A percentile compares a stretch with the other conserved stretches of the same genome.
These are phyloP conservation scores for Rhizopogon rudus DNA, from an alignment of 768 basidiomycete genomes.

Conservation along the genomic window DNA sequence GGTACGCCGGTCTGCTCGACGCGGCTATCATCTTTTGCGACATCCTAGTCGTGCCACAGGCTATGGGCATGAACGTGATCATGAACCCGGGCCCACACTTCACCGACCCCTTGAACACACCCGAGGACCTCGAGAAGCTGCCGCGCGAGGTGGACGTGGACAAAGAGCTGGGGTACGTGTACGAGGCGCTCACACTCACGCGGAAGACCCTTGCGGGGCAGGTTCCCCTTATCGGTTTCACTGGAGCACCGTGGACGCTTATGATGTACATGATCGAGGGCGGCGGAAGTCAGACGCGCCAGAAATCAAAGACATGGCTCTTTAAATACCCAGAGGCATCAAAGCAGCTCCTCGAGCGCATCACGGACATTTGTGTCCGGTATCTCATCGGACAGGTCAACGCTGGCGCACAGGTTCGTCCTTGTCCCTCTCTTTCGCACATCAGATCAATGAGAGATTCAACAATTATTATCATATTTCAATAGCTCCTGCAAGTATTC, in stretches of 20 bases:
- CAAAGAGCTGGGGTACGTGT: conserved; percentile 87
- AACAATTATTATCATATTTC: neutral
- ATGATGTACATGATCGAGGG: conserved; percentile 99
- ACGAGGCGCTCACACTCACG: conserved; percentile 84
- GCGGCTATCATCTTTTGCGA: conserved; percentile 98
- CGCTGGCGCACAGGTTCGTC: conserved; percentile 91
- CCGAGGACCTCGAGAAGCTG: conserved; percentile 66
- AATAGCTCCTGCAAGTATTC: conserved; percentile 90
- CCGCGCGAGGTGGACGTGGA: conserved; percentile 65
- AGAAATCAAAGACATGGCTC: conserved; percentile 92
- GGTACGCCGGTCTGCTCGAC: conserved; percentile 83
- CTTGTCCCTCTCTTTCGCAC: neutral
- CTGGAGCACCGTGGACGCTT: conserved; percentile 96
- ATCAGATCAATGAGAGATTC: neutral
- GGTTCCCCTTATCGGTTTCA: conserved; percentile 96
- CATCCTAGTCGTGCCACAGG: conserved; percentile 96
- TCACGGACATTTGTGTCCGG: conserved; percentile 88
- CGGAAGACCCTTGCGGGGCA: conserved; percentile 76
- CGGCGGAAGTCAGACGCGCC: conserved; percentile 84
- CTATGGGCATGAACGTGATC: conserved; percentile 91
- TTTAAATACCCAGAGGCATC: conserved; percentile 87
- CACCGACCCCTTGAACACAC: conserved; percentile 77
- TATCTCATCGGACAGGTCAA: conserved; percentile 89
- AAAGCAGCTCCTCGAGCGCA: conserved; percentile 65
- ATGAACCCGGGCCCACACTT: conserved; percentile 94